These are phyloP conservation scores for Aspergillus sclerotiicarbonarius DNA, from an alignment of 495 filamentous ascomycete genomes.

Conservation along the genomic window DNA sequence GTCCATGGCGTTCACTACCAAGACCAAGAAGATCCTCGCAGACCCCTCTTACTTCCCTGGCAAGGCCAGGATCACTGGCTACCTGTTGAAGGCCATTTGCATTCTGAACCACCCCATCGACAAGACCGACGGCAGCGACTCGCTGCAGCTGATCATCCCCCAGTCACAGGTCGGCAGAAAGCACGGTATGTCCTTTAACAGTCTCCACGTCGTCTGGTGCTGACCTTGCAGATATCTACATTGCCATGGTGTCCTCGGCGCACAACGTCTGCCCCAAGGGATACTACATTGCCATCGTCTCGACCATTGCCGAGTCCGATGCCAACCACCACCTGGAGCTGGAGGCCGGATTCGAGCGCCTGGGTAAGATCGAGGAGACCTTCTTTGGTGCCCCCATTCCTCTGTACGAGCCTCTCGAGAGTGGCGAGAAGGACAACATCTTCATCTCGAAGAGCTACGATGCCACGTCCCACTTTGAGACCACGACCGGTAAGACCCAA, in stretches of 20 bases:
- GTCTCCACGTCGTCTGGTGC: not conserved
- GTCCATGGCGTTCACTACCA: constrained; percentile 91
- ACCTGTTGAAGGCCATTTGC: constrained; percentile 94
- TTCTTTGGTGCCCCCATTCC: constrained; percentile 93
- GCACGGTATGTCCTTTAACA: constrained; percentile 61
- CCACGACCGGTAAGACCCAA: constrained; percentile 59
- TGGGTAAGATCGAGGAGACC: constrained; percentile 93
- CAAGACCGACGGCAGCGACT: constrained; percentile 84
- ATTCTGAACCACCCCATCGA: constrained; percentile 93
- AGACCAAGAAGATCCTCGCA: constrained; percentile 91
- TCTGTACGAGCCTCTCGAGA: constrained; percentile 87
- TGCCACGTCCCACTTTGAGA: constrained; percentile 96
- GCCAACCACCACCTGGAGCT: constrained; percentile 96
- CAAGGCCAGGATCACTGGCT: constrained; percentile 82
- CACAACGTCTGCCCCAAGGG: constrained; percentile 99
- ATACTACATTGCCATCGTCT: constrained; percentile 98
- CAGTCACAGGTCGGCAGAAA: constrained; percentile 94
- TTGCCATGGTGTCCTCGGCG: constrained; percentile 90
- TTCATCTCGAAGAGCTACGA: constrained; percentile 99
- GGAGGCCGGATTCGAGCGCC: constrained; percentile 86
- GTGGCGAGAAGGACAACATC: constrained; percentile 84
- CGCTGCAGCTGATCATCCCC: constrained; percentile 93
- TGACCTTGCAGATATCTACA: constrained; percentile 80
- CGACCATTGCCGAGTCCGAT: constrained; percentile 88
- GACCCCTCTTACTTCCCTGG: constrained; percentile 95